Conservation (phyloP, 1,139 yeast genomes). For the Candida labiduridarum region DNA sequence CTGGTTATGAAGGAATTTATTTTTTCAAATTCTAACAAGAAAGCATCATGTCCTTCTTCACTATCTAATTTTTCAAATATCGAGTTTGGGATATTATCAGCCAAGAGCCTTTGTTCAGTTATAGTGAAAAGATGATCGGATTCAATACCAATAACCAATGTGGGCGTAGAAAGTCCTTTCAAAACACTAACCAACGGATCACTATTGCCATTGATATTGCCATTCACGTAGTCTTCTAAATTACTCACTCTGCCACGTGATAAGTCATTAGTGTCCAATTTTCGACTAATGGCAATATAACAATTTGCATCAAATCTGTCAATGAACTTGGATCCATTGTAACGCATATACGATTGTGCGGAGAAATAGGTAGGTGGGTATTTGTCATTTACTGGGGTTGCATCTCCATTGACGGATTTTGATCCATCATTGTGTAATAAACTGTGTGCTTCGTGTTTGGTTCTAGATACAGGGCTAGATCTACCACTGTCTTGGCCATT, state of each 20-base stretch:
- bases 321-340: slow-evolving; percentile 90
- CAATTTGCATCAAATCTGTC: slow-evolving; percentile 94
- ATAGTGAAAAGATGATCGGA: slow-evolving; percentile 94
- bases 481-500: slow-evolving; percentile 1
- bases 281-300: slow-evolving; percentile 89
- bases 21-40: slow-evolving; percentile 81
- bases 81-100: slow-evolving; percentile 73
- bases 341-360: slow-evolving; percentile 91
- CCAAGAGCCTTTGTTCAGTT: slow-evolving; percentile 85
- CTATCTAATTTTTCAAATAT: slow-evolving; percentile 72
- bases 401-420: slow-evolving; percentile 17
- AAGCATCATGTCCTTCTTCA: slow-evolving; percentile 99
- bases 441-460: slow-evolving; percentile 51
- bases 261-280: slow-evolving; percentile 92
- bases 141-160: slow-evolving; percentile 82
- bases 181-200: slow-evolving; percentile 51
- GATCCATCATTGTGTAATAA: slow-evolving; percentile 48
- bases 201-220: slow-evolving; percentile 8
- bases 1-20: slow-evolving; percentile 49
- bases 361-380: slow-evolving; percentile 88
- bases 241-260: slow-evolving; percentile 66
- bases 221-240: slow-evolving; percentile 27
- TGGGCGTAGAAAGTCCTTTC: slow-evolving; percentile 64
- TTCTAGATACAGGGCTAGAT: slow-evolving; percentile 26
- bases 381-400: slow-evolving; percentile 19